A percentile compares a stretch with the other conserved stretches of the same genome.
These are phyloP conservation scores for Hortaea sp. DNA, from an alignment of 2,329 filamentous ascomycete genomes.

Conservation along the genomic window DNA sequence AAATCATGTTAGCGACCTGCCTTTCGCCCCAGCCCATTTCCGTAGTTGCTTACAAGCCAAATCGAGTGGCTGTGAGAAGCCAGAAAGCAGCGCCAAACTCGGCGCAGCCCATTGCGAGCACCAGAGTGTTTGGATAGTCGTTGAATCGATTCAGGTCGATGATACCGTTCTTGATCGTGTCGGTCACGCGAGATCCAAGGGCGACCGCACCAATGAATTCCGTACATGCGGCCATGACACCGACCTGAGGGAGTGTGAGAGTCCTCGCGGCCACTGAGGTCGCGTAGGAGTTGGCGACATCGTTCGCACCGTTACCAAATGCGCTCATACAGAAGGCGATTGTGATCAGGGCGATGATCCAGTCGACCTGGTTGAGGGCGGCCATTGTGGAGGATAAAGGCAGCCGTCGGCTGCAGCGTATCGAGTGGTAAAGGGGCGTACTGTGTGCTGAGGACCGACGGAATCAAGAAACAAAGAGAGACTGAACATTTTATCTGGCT, in stretches of 20 bases:
- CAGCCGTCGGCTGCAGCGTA: neutral
- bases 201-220: slow-evolving; percentile 44
- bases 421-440: neutral
- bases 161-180: slow-evolving; percentile 51
- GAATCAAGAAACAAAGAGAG: neutral
- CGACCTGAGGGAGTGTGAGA: slow-evolving; percentile 40
- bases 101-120: slow-evolving; percentile 33
- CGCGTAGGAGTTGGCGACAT: slow-evolving; percentile 45
- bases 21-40: too few species aligned
- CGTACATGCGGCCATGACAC: slow-evolving; percentile 37
- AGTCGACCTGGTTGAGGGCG: neutral
- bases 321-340: slow-evolving; percentile 52
- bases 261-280: slow-evolving; percentile 41
- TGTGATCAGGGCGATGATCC: slow-evolving; percentile 49
- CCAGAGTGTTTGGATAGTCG: slow-evolving; percentile 40
- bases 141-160: slow-evolving; percentile 40
- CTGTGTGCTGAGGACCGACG: neutral
- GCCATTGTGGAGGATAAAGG: neutral
- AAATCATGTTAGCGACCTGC: too few species aligned
- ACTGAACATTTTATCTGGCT: neutral
- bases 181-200: slow-evolving; percentile 43
- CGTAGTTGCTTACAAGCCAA: slow-evolving; percentile 30
- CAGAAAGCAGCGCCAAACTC: slow-evolving; percentile 38
- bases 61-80: slow-evolving; percentile 43
- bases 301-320: slow-evolving; percentile 51